Evolutionary conservation across 129 eudicot genomes (phyloP).

Genomic region (Helianthus tuberosus): DNA sequence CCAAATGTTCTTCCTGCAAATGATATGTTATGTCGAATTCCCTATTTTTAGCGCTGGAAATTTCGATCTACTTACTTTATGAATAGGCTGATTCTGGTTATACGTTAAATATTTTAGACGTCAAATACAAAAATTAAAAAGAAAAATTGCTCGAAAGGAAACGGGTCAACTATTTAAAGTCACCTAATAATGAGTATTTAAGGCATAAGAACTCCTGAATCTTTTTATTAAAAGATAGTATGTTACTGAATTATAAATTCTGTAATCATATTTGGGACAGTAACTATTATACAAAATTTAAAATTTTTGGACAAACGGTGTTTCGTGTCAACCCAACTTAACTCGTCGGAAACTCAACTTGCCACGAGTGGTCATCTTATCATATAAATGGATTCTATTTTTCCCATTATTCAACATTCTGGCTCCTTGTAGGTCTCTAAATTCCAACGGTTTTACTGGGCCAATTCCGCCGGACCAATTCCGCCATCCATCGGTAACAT

Average conservation of each 20-base stretch:
- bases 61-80: neutral
- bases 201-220: neutral
- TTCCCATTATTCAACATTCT: neutral
- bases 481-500: conserved; percentile 83
- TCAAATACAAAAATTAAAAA: too few relatives aligned
- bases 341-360: neutral
- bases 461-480: too few relatives aligned
- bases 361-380: neutral
- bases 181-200: neutral
- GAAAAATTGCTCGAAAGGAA: neutral
- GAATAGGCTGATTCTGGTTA: neutral
- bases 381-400: neutral
- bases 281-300: neutral
- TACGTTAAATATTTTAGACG: neutral
- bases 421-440: conserved; percentile 64
- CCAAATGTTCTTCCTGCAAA: neutral
- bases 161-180: neutral
- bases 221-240: neutral
- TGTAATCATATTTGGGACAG: neutral
- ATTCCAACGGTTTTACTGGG: conserved; percentile 66
- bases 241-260: neutral
- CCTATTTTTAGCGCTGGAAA: neutral
- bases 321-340: neutral
- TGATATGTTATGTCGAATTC: neutral
- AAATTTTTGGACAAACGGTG: neutral